Evolutionary conservation across 495 filamentous ascomycete species (phyloP).

Genomic region (Podospora bellae-mahoneyi): DNA sequence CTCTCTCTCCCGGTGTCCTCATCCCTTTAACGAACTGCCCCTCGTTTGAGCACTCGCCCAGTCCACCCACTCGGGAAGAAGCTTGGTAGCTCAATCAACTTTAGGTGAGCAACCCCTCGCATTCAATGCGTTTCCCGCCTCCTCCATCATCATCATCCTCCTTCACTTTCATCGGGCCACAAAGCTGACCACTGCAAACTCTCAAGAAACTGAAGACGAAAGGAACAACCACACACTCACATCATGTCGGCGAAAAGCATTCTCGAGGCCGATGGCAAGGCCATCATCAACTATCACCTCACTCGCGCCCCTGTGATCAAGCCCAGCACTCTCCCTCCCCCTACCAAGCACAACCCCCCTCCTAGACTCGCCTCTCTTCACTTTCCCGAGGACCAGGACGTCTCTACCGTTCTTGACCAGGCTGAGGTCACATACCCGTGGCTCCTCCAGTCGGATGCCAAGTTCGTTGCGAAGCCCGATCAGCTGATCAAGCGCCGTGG

Average conservation of each 20-base stretch:
- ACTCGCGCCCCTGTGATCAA: constrained; percentile 97
- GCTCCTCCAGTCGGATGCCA: constrained; percentile 74
- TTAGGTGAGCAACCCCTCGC: not conserved
- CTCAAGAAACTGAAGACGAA: constrained; percentile 8
- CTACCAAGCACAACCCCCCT: constrained; percentile 86
- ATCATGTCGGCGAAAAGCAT: constrained; percentile 98
- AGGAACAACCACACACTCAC: constrained; percentile 23
- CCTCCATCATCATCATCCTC: not conserved
- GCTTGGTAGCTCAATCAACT: constrained; percentile 10
- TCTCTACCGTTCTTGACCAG: constrained; percentile 85
- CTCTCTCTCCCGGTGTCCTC: constrained; percentile 2
- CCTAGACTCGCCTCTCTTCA: constrained; percentile 85
- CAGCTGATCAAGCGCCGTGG: constrained; percentile 99
- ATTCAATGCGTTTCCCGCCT: not conserved
- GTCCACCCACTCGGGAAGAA: not conserved
- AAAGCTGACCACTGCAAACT: not conserved
- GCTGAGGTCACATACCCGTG: constrained; percentile 94
- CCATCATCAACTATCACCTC: constrained; percentile 99
- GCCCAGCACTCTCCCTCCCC: constrained; percentile 84
- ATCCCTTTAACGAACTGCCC: constrained; percentile 17
- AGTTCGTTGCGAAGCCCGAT: constrained; percentile 99
- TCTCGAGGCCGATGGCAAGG: constrained; percentile 98
- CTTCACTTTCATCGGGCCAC: not conserved
- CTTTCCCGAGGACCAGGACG: constrained; percentile 84
- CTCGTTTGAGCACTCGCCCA: constrained; percentile 20